Percentiles rank a stretch among this genome's conserved stretches.
These are phyloP conservation scores for Adansonia gregorii DNA, from an alignment of 441 rosid genomes.

Conservation along the genomic window DNA sequence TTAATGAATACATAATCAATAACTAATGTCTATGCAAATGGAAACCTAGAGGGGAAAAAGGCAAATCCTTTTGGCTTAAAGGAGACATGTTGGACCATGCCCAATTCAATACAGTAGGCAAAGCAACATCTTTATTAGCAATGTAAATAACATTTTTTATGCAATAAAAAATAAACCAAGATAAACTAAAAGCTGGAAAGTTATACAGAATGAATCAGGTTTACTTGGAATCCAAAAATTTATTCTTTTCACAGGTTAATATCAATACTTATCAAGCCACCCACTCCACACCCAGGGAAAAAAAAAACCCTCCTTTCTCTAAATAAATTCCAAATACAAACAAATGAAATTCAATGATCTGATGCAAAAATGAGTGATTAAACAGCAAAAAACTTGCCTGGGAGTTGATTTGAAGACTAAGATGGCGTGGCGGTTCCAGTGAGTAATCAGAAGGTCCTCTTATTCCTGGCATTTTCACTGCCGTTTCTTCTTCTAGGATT, in stretches of 20 bases:
- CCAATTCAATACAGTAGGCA: neutral
- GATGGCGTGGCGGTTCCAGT: conserved; percentile 79
- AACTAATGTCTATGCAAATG: conserved; percentile 2
- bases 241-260: neutral
- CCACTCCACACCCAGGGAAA: neutral
- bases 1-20: neutral
- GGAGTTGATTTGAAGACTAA: conserved; percentile 69
- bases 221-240: neutral
- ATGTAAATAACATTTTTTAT: neutral
- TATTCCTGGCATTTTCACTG: conserved; percentile 71
- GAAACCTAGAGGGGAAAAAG: neutral
- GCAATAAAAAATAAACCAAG: neutral
- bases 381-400: conserved; percentile 46
- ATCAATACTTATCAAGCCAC: neutral
- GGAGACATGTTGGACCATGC: neutral
- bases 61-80: conserved; percentile 1
- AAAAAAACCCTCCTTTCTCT: neutral
- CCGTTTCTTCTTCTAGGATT: neutral
- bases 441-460: conserved; percentile 77
- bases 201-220: neutral
- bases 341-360: neutral
- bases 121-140: neutral
- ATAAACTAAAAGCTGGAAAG: neutral
- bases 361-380: neutral
- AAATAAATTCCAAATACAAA: neutral